Base-by-base conservation (phyloP, 495 filamentous ascomycete species). In the Trichoderma gamsii region DNA sequence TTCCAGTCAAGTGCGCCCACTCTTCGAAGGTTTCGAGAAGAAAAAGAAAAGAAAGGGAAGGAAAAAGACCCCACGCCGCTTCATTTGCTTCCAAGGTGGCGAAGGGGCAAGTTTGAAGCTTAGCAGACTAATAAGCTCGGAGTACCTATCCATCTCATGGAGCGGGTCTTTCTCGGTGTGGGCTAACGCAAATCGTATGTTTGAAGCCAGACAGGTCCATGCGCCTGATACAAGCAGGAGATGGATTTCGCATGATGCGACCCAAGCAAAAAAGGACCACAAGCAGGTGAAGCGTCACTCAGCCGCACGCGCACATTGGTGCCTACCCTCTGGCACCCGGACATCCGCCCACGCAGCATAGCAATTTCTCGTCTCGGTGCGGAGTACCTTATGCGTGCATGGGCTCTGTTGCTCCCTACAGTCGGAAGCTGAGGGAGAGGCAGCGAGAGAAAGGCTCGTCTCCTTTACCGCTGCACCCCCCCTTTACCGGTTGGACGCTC, bases 241-340 rank as follows among this genome's bases (percentile, higher is more conserved):
- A 29, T 25, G 27, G 49, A n/a, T 52, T 52, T 23, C 9, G 56
- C 56, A 61, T 61, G 6, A 61, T 32, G 56, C 56, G 25, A 9
- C 56, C 35, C 56, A 25, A 32, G 49, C 49, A 52, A 61, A 61
- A 25, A 56, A 32, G 2, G 56, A 32, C 27, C 56, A 29, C 23
- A 8, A 52, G 27, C 13, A 32, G 15, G 16, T 21, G n/a, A 15
- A n/a, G 18, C 27, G 27, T 12, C 12, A 9, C 27, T 61, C 56
- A 61, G 56, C 56, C 56, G 56, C 56, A 61, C 56, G 11, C 56
- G 27, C 27, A 13, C 25, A 61, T 61, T 52, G 49, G n/a, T 52
- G 18, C 21, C 43, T 18, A 3, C 43, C 43, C 9, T 15, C 18
- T 46, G 43, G 18, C 43, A 46, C 12, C 43, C 43, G 18, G 43